Evolutionary conservation across 2,329 filamentous ascomycete species (phyloP), one percentile per base, ranked within the genome.

Genomic region (Lasiodiplodia gonubiensis): DNA sequence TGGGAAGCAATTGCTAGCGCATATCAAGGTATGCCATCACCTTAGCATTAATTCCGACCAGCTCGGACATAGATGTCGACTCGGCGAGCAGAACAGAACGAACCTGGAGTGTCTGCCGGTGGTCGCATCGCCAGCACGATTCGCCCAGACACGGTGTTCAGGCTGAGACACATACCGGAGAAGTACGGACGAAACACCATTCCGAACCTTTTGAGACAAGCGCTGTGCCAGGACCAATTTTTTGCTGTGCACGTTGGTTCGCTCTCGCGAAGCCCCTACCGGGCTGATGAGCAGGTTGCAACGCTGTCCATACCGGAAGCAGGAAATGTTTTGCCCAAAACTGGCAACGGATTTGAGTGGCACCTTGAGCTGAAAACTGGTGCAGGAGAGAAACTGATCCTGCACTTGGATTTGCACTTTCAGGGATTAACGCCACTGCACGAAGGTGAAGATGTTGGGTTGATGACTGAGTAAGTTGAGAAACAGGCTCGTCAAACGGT

Each of bases 301-400:
- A 55, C 52, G 8, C 2, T 37, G 1, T 6, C 18, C 3, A 2
- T 55, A 2, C 33, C 30, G 4, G 8, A 21, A 37, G 52, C 33
- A 4, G 18, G 18, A 1, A 4, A 23, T 4, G 30, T 23, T 16
- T 4, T 55, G 21, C 52, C 21, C 16, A 25, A n/a, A 21, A 16
- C 30, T 33, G 8, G 2, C 8, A 21, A 37, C 14, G 30, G 27
- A 12, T 4, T n/a, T 14, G 52, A 55, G 30, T 37, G 52, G 30
- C 16, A 55, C 12, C 8, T 37, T 4, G 23, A 33, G 14, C 11
- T 18, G 25, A n/a, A 25, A 3, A 4, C 33, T 3, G 27, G 7
- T 5, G 16, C 21, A 25, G 6, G 8, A 2, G 16, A 7, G 14
- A 3, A 2, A 0, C 4, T 53, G 1, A 30, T 3, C 3, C n/a